Evolutionary conservation across 1,284 basidiomycete genomes (phyloP).

Genomic region (Pseudozyma sp.): DNA sequence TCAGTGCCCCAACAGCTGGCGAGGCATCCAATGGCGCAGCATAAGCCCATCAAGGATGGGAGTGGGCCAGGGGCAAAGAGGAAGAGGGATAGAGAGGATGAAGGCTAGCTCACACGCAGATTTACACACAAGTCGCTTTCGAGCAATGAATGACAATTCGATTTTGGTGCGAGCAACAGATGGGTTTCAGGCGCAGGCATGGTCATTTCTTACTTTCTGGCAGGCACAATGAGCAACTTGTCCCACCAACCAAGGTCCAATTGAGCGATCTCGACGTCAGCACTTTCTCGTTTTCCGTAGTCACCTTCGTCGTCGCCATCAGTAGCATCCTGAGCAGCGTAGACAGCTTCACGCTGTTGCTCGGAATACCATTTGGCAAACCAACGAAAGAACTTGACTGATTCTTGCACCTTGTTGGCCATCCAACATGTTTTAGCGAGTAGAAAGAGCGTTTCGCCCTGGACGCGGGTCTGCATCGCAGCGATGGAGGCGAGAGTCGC

Average conservation of each 20-base stretch:
- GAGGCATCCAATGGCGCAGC: conserved; percentile 60
- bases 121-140: not conserved
- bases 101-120: conserved; percentile 8
- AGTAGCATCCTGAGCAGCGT: not conserved
- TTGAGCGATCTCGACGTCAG: conserved; percentile 15
- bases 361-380: conserved; percentile 36
- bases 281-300: not conserved
- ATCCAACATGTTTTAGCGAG: conserved; percentile 34
- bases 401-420: conserved; percentile 34
- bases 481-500: not conserved
- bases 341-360: conserved; percentile 13
- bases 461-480: conserved; percentile 33
- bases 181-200: no score
- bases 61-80: conserved; percentile 16
- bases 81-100: conserved; percentile 44
- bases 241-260: conserved; percentile 44
- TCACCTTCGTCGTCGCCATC: not conserved
- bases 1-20: conserved; percentile 54
- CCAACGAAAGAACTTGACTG: conserved; percentile 36
- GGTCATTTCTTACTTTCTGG: conserved; percentile 2
- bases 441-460: conserved; percentile 32
- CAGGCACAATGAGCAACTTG: conserved; percentile 18
- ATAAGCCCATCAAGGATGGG: conserved; percentile 31
- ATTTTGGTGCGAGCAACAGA: not conserved
- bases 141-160: not conserved